Base-by-base conservation (phyloP, 1,139 yeast genomes). In the Trichomonascaceae sp. region DNA sequence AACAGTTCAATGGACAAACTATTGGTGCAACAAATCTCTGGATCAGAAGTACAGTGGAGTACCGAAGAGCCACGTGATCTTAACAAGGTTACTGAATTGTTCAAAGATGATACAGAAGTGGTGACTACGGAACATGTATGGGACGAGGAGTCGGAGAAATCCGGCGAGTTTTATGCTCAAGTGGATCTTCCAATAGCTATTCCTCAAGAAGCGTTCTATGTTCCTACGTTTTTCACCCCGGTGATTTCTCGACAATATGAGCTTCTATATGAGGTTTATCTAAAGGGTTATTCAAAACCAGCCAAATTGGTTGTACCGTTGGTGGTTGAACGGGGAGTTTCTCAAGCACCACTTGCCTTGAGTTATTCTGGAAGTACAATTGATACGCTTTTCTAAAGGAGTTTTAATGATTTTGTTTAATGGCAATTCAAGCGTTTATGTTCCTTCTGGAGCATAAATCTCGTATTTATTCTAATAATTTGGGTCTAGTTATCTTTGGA, bases 211-310 rank as follows among this genome's bases (percentile, higher is more conserved):
- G 15, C 19, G 39, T 36, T n/a, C 10, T 32, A 15, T 8, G 43
- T 44, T 6, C 59, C 59, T 13, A 48, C 57, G 6, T 56, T 53
- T 43, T 52, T 51, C 45, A 36, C 55, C 6, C 43, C 50, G 20
- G 18, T 53, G 48, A 45, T 50, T 8, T 54, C 56, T n/a, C 52
- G 59, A 4, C 57, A 56, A 43, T 55, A 56, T 47, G 53, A 52
- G n/a, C 45, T 56, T 18, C 45, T 43, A 19, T 27, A 53, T 30
- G 41, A 38, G 20, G 47, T 53, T 19, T 36, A 46, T 13, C 24
- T 47, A 19, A 32, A 41, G n/a, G 43, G 41, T 8, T 17, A 36
- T 13, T 19, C 32, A 15, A 30, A 20, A 19, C 38, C 52, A 3
- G 44, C 45, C n/a, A 47, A 50, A 13, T 36, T 50, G 36, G 38